Evolutionary conservation across 345 rosid species (phyloP).

Genomic region (Hirschfeldia incana): DNA sequence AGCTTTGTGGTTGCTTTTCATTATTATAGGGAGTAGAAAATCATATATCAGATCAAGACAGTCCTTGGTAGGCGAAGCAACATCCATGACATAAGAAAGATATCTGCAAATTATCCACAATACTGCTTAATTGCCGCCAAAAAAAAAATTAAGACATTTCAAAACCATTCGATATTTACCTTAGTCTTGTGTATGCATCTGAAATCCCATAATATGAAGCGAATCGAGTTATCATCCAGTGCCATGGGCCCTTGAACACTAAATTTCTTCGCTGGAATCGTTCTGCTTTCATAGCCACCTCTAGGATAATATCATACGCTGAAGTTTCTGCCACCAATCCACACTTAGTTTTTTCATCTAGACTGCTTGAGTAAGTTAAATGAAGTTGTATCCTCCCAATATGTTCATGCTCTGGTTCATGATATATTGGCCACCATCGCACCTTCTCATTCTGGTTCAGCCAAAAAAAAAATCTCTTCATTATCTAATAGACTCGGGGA

Average conservation of each 20-base stretch:
- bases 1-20: slow-evolving; percentile 66
- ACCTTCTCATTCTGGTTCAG: slow-evolving; percentile 67
- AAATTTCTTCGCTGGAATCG: slow-evolving; percentile 81
- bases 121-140: neutral
- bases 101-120: slow-evolving; percentile 54
- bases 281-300: slow-evolving; percentile 90
- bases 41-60: slow-evolving; percentile 75
- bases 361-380: slow-evolving; percentile 68
- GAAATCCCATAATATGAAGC: slow-evolving; percentile 92
- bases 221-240: slow-evolving; percentile 81
- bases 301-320: slow-evolving; percentile 85
- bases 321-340: slow-evolving; percentile 97
- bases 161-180: slow-evolving; percentile 43
- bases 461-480: slow-evolving; percentile 6
- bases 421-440: slow-evolving; percentile 92
- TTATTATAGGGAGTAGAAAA: slow-evolving; percentile 67
- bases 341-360: slow-evolving; percentile 78
- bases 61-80: slow-evolving; percentile 91
- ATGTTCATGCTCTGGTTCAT: slow-evolving; percentile 93
- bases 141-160: neutral
- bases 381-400: slow-evolving; percentile 79
- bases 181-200: slow-evolving; percentile 80
- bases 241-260: slow-evolving; percentile 78
- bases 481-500: neutral
- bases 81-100: slow-evolving; percentile 95